phyloP scores from a whole-genome alignment of 1,284 basidiomycete genomes.

The Cutaneotrichosporon curvatum region DNA sequence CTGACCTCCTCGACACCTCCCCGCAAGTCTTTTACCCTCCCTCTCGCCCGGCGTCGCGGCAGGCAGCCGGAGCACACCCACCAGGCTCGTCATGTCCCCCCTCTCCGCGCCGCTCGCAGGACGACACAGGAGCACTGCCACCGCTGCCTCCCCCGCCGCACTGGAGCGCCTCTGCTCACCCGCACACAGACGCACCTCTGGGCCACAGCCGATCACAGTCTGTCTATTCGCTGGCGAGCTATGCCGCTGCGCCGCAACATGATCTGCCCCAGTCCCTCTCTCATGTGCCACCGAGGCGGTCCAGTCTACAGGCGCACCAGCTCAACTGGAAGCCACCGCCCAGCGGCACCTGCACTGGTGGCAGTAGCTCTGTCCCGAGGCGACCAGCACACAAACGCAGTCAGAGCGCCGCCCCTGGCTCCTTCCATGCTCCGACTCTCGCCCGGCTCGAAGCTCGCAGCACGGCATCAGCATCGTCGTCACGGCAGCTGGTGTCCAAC shows the following conservation, averaged over 20 bases:
- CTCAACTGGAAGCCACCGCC: neutral
- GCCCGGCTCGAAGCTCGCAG: neutral
- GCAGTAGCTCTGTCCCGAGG: neutral
- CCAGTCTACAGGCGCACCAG: neutral
- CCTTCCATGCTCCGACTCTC: neutral
- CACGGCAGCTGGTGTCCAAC: neutral
- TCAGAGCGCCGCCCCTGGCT: slow-evolving; percentile 3
- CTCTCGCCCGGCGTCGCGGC: slow-evolving; percentile 6
- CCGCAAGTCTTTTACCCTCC: slow-evolving; percentile 14
- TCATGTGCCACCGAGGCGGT: slow-evolving; percentile 2
- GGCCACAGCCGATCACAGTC: neutral
- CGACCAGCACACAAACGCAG: slow-evolving; percentile 1
- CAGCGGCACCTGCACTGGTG: no score
- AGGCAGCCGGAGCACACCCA: neutral
- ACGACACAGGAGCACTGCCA: neutral
- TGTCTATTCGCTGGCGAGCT: neutral
- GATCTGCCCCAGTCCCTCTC: neutral
- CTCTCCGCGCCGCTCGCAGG: slow-evolving; percentile 1
- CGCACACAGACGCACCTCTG: slow-evolving; percentile 9
- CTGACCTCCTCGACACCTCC: slow-evolving; percentile 9
- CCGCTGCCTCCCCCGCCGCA: slow-evolving; percentile 6
- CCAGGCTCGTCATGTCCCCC: slow-evolving; percentile 8
- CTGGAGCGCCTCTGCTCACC: slow-evolving; percentile 3
- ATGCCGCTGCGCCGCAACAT: neutral
- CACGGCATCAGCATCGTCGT: neutral